A percentile compares a stretch with the other conserved stretches of the same genome.
These are phyloP conservation scores for Apophysomyces trapeziformis DNA, from an alignment of 371 early-diverging fungal species.

Conservation along the genomic window DNA sequence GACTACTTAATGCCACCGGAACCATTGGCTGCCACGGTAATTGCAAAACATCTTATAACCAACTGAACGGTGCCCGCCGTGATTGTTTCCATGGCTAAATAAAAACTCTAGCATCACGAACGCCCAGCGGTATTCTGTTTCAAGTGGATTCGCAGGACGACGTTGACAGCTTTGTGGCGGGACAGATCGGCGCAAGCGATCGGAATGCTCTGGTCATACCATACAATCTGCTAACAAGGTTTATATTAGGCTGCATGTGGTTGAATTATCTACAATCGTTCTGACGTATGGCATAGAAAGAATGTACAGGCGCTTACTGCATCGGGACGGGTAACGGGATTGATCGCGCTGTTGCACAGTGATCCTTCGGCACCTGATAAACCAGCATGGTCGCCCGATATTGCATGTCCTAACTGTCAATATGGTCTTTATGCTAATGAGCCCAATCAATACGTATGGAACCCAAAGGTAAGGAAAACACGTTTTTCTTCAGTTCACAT, in stretches of 20 bases:
- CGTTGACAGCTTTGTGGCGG: conserved; percentile 47
- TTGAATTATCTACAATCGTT: neutral
- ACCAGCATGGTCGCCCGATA: conserved; percentile 60
- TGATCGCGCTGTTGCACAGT: conserved; percentile 29
- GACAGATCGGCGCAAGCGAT: conserved; percentile 24
- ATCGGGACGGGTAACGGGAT: conserved; percentile 27
- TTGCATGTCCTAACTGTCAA: conserved; percentile 71
- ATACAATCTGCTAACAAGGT: conserved; percentile 64
- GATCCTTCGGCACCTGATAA: neutral
- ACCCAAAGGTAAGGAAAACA: conserved; percentile 51
- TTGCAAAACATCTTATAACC: too few relatives aligned
- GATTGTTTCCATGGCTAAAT: neutral
- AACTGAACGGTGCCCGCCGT: conserved; percentile 12
- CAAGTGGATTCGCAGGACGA: conserved; percentile 53
- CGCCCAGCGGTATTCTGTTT: conserved; percentile 66
- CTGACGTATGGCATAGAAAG: conserved; percentile 13
- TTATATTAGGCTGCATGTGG: conserved; percentile 5
- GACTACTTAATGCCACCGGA: conserved; percentile 62
- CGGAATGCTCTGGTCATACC: conserved; percentile 68
- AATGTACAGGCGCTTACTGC: conserved; percentile 27
- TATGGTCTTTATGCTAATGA: conserved; percentile 72
- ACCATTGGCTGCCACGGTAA: conserved; percentile 65
- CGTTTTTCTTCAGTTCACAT: neutral
- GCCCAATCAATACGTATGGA: conserved; percentile 64
- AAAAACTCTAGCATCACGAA: conserved; percentile 18